Evolutionary conservation across 345 rosid genomes (phyloP).

Genomic region (Nasturtium officinale): DNA sequence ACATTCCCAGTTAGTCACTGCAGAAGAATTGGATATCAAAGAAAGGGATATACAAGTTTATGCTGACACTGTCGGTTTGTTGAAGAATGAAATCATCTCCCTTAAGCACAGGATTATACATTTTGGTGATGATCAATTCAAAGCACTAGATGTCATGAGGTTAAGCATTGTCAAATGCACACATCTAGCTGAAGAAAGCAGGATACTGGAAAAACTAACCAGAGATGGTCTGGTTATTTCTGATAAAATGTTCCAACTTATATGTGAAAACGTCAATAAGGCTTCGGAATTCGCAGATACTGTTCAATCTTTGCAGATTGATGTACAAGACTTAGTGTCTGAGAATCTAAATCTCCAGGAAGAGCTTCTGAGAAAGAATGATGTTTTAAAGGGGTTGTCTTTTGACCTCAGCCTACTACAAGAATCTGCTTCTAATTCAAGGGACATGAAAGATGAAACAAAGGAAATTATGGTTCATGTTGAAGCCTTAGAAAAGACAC

Average conservation of each 20-base stretch:
- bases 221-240: constrained; percentile 45
- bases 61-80: constrained; percentile 41
- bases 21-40: constrained; percentile 52
- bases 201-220: constrained; percentile 46
- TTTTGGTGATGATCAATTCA: constrained; percentile 37
- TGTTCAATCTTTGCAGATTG: constrained; percentile 56
- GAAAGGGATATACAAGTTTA: constrained; percentile 47
- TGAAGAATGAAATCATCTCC: constrained; percentile 51
- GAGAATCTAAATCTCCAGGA: constrained; percentile 60
- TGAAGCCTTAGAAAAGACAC: constrained; percentile 73
- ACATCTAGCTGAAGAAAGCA: constrained; percentile 42
- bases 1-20: constrained; percentile 49
- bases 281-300: constrained; percentile 54
- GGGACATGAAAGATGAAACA: constrained; percentile 80
- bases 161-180: constrained; percentile 45
- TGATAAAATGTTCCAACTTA: constrained; percentile 53
- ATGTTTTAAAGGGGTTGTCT: constrained; percentile 70
- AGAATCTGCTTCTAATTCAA: constrained; percentile 80
- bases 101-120: constrained; percentile 42
- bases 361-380: constrained; percentile 82
- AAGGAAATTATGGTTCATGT: constrained; percentile 62
- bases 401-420: constrained; percentile 89
- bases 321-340: constrained; percentile 53
- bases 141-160: constrained; percentile 46
- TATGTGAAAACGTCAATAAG: constrained; percentile 52